Percentiles rank a stretch among this genome's conserved stretches.
Evolutionary conservation across 2,329 filamentous ascomycete species (phyloP).

Genomic region (Ophiostoma angusticollis): DNA sequence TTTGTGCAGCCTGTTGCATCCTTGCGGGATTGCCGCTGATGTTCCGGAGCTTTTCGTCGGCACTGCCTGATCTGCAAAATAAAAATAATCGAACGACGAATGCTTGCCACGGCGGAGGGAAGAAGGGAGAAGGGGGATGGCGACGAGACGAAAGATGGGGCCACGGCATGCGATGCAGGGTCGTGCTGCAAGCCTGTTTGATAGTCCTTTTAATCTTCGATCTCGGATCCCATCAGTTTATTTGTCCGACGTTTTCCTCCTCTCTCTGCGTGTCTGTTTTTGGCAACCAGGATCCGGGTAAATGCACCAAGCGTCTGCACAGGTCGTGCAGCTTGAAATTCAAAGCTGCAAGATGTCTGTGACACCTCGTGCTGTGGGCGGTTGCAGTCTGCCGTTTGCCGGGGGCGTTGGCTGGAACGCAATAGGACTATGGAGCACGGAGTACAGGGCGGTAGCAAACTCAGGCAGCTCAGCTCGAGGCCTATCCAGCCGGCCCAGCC

Average conservation of each 20-base stretch:
- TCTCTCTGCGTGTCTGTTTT: neutral
- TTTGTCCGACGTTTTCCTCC: neutral
- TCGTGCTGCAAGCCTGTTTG: neutral
- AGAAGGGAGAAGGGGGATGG: neutral
- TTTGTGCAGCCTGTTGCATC: too few species aligned
- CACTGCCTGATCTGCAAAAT: conserved; percentile 3
- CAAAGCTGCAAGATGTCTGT: too few species aligned
- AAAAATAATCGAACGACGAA: neutral
- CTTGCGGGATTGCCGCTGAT: neutral
- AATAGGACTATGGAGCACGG: too few species aligned
- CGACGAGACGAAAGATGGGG: conserved; percentile 5
- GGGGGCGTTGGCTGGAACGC: too few species aligned
- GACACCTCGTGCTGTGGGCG: too few species aligned
- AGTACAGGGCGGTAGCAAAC: too few species aligned
- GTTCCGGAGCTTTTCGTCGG: neutral
- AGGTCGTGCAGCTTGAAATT: neutral
- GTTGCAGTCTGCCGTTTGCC: too few species aligned
- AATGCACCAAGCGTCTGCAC: conserved; percentile 3
- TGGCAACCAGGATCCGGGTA: conserved; percentile 4
- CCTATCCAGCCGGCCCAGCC: too few species aligned
- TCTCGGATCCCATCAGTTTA: too few species aligned
- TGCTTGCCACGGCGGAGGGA: too few species aligned
- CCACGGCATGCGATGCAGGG: neutral
- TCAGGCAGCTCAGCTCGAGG: too few species aligned
- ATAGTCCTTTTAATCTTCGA: too few species aligned